Conservation (phyloP, 305 asterid genomes). For the Stenogyne calaminthoides region DNA sequence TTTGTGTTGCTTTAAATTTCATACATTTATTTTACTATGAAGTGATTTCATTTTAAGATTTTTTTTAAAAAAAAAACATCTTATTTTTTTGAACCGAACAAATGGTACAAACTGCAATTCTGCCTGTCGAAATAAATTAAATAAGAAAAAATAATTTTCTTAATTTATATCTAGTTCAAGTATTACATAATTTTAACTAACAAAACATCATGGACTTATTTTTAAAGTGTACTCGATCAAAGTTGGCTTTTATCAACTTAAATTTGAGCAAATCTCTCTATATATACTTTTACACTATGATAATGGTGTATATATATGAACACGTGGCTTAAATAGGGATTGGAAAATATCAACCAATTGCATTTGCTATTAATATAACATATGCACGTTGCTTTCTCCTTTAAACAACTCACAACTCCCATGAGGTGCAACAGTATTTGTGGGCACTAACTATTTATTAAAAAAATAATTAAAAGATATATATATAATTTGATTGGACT, state of each 20-base stretch:
- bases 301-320: background rate
- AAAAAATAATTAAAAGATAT: background rate
- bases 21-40: background rate
- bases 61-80: too few relatives aligned
- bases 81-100: too few relatives aligned
- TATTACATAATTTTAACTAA: background rate
- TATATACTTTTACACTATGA: background rate
- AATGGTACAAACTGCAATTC: too few relatives aligned
- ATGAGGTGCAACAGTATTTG: slow-evolving; percentile 16
- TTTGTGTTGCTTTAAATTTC: background rate
- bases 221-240: background rate
- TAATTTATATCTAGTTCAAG: too few relatives aligned
- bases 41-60: too few relatives aligned
- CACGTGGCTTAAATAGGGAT: background rate
- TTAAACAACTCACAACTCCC: slow-evolving; percentile 13
- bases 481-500: slow-evolving; percentile 39
- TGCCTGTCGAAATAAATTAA: background rate
- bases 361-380: slow-evolving; percentile 12
- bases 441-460: slow-evolving; percentile 2
- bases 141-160: too few relatives aligned
- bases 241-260: background rate
- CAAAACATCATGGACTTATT: too few relatives aligned
- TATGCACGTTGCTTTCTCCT: slow-evolving; percentile 33
- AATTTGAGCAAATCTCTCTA: background rate
- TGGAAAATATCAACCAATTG: background rate